Evolutionary conservation across 2,329 filamentous ascomycete species (phyloP).

Genomic region (Diplocarpon rosae): DNA sequence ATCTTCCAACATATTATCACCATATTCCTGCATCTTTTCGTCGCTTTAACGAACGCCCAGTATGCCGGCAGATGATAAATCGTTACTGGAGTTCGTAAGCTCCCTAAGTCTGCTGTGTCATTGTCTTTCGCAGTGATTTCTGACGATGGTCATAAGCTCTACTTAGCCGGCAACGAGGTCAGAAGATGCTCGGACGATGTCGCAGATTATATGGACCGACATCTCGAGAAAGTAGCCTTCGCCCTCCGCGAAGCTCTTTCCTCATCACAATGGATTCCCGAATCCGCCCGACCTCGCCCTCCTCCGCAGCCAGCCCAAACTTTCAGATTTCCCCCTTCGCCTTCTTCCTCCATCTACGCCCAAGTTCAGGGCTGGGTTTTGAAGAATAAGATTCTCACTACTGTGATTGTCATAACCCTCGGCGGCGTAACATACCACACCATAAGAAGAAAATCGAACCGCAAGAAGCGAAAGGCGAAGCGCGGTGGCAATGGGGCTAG

Average conservation of each 20-base stretch:
- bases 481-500: constrained; percentile 74
- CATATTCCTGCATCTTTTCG: not conserved
- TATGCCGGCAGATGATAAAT: constrained; percentile 73
- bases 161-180: constrained; percentile 53
- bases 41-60: constrained; percentile 24
- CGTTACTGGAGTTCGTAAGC: constrained; percentile 66
- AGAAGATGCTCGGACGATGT: constrained; percentile 59
- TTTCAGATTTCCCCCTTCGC: constrained; percentile 28
- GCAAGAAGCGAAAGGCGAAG: constrained; percentile 61
- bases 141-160: constrained; percentile 35
- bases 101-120: constrained; percentile 4
- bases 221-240: constrained; percentile 66
- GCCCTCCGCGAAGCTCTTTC: constrained; percentile 59
- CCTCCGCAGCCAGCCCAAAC: constrained; percentile 29
- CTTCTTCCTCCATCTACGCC: constrained; percentile 32
- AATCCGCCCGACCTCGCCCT: constrained; percentile 51
- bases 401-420: constrained; percentile 58
- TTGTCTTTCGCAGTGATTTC: not conserved
- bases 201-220: constrained; percentile 69
- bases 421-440: constrained; percentile 47
- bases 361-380: constrained; percentile 59
- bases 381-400: constrained; percentile 62
- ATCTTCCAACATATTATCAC: not conserved
- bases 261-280: constrained; percentile 61
- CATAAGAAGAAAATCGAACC: constrained; percentile 43